Conservation (phyloP, 1,284 basidiomycete genomes). For the Cerioporus squamosus region DNA sequence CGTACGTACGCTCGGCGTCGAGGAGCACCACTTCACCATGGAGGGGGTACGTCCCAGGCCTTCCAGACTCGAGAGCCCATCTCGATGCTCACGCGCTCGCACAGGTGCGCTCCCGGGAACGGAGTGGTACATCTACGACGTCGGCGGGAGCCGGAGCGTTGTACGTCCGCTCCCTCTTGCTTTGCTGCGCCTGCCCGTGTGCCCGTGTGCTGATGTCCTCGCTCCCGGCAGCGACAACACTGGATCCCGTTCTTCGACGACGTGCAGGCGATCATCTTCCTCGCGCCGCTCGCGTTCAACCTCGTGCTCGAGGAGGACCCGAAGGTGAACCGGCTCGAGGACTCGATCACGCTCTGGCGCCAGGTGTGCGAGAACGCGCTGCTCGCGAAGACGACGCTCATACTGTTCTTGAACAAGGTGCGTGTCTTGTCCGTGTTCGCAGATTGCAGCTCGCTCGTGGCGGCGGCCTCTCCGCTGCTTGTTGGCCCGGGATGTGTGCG, state of each 20-base stretch:
- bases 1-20: constrained; percentile 63
- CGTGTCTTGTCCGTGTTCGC: constrained; percentile 5
- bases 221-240: constrained; percentile 57
- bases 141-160: constrained; percentile 61
- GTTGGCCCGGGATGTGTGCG: too few relatives aligned
- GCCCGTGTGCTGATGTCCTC: neutral
- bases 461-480: too few relatives aligned
- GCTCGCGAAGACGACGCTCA: constrained; percentile 57
- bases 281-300: constrained; percentile 61
- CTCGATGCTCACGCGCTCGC: too few relatives aligned
- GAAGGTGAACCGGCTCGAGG: constrained; percentile 61
- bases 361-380: constrained; percentile 60
- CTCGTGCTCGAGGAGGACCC: constrained; percentile 63
- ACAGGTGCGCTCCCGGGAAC: constrained; percentile 38
- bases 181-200: neutral
- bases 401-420: constrained; percentile 72
- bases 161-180: constrained; percentile 33
- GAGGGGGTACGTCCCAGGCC: constrained; percentile 45
- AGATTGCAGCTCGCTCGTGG: too few relatives aligned
- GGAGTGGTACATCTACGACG: constrained; percentile 70
- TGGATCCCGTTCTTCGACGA: constrained; percentile 76
- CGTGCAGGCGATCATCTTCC: constrained; percentile 51
- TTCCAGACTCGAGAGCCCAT: neutral
- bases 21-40: constrained; percentile 65
- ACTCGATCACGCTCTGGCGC: constrained; percentile 63